phyloP scores from a whole-genome alignment of 495 filamentous ascomycete genomes.

The Cladorrhinum samala region DNA sequence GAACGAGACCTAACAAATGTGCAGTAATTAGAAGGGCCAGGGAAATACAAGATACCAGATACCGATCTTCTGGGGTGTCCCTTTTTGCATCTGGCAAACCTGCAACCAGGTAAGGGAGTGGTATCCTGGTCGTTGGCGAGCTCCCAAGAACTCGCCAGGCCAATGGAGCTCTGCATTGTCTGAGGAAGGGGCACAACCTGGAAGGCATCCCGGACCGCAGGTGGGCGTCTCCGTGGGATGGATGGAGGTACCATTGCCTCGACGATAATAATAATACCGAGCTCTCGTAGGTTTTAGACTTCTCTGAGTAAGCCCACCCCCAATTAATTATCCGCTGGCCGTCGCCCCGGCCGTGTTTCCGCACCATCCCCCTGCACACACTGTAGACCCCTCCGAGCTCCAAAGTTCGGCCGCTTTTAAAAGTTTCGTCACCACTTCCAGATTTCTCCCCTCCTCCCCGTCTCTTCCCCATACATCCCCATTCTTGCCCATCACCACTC shows the following conservation, averaged over 20 bases:
- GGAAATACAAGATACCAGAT: no score
- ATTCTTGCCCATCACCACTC: slow-evolving; percentile 4
- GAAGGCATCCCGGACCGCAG: background rate
- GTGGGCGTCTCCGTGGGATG: slow-evolving; percentile 6
- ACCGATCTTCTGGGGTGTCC: background rate
- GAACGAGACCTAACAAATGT: background rate
- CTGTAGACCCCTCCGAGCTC: slow-evolving; percentile 23
- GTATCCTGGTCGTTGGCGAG: background rate
- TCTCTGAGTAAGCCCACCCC: no score
- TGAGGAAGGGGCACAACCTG: background rate
- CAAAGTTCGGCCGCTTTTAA: slow-evolving; percentile 18
- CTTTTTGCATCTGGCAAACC: background rate
- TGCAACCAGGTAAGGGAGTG: background rate
- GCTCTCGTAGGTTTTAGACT: no score
- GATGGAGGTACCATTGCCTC: no score
- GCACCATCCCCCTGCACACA: slow-evolving; percentile 4
- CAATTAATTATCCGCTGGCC: no score
- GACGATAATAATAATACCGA: no score
- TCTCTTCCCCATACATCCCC: slow-evolving; percentile 2
- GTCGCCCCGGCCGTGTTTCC: background rate
- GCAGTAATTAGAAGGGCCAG: no score
- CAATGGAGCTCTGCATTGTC: background rate
- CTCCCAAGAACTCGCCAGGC: background rate
- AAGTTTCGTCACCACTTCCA: slow-evolving; percentile 28
- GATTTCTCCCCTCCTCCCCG: slow-evolving; percentile 15